Evolutionary conservation across 345 rosid species (phyloP), one percentile per base, ranked within the genome.

Genomic region (Alliaria petiolata): DNA sequence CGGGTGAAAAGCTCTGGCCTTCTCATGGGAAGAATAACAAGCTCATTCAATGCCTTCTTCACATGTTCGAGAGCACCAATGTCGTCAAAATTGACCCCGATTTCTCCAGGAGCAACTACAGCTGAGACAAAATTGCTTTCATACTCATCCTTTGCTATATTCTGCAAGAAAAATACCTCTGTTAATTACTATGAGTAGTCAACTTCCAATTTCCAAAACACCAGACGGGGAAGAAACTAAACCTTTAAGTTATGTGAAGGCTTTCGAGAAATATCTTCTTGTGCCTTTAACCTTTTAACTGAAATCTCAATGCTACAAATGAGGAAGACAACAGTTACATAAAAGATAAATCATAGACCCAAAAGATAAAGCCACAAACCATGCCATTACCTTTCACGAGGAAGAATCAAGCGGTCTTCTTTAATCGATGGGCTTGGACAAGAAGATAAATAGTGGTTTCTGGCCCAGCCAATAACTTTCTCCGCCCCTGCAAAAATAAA

Each of bases 1-100:
- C 54, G 85, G 77, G 96, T 81, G 77, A 95, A 95, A 52, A 95
- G 96, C 75, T 86, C 97, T 5, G 99, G 98, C 72, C 99, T 89
- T 59, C 89, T 71, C 99, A 95, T 95, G 65, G 99, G 99, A 78
- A 95, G 99, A 86, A 95, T 95, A 60, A 92, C 99, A 49, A 95
- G 88, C 80, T 95, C 99, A 76, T 95, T 82, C 70, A 95, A 66
- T 67, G 99, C 86, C 82, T 80, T 88, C 77, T 95, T 95, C 62
- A 95, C 99, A 52, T 88, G 93, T 80, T 95, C 98, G 20, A 95
- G 99, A 45, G 99, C 98, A 75, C 98, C 99, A 36, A 95, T 63
- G 78, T 95, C 98, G 50, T 90, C 90, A 79, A 95, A 95, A 64
- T 80, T 89, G 58, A 95, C 97, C 57, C 97, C 99, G 69, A 89